Evolutionary conservation across 202 grass and related monocot genomes (phyloP).

Genomic region (Digitaria exilis): DNA sequence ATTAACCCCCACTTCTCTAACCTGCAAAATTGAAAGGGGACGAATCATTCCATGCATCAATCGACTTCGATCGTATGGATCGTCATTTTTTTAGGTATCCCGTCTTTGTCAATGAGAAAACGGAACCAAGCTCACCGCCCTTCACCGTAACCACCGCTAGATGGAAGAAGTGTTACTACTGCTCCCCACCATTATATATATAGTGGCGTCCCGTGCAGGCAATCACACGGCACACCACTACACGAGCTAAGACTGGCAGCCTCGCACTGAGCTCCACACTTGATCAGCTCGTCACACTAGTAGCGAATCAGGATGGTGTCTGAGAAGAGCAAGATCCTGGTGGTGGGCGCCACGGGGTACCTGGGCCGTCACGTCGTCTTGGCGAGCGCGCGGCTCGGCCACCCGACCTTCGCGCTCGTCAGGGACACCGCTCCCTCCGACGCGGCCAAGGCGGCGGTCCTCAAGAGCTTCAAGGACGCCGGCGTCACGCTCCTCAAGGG

Average conservation of each 20-base stretch:
- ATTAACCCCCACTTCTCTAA: too few relatives aligned
- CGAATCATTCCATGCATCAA: too few relatives aligned
- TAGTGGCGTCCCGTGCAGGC: background rate
- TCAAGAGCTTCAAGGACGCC: conserved; percentile 54
- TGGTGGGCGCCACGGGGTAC: conserved; percentile 64
- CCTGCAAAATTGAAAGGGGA: too few relatives aligned
- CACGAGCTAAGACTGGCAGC: too few relatives aligned
- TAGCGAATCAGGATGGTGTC: conserved; percentile 44
- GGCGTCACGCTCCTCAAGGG: conserved; percentile 68
- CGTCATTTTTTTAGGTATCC: background rate
- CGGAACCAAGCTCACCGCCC: too few relatives aligned
- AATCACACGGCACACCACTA: background rate
- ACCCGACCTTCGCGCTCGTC: conserved; percentile 58
- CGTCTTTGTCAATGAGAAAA: background rate
- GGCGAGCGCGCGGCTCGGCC: conserved; percentile 56
- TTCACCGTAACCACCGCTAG: too few relatives aligned
- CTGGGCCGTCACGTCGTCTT: conserved; percentile 54
- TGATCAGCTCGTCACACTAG: background rate
- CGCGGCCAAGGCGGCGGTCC: conserved; percentile 52
- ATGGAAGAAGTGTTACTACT: too few relatives aligned
- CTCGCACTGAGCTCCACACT: background rate
- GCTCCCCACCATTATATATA: background rate
- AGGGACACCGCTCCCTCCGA: conserved; percentile 41
- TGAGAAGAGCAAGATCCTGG: conserved; percentile 61
- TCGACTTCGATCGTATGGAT: background rate